Evolutionary conservation across 495 filamentous ascomycete species (phyloP), one percentile per base, ranked within the genome.

Genomic region (Neurospora africana): DNA sequence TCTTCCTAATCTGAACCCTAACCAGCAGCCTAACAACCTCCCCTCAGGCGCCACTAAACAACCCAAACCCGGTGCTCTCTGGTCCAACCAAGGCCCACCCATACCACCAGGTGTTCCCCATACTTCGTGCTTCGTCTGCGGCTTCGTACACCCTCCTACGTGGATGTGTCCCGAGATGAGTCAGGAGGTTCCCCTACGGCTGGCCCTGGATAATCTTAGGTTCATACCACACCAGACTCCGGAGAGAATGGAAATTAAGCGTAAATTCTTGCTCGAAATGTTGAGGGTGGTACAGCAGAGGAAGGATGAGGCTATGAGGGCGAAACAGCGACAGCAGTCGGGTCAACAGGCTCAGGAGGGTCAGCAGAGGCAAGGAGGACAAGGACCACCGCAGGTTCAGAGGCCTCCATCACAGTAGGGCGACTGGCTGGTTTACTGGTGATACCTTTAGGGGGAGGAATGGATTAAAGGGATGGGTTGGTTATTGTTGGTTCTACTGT

Each of bases 71-170:
- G 27, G 37, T 35, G 19, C 43, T 47, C 27, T 61, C 21, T 39
- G 30, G 13, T 7, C 37, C 27, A 33, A 40, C 37, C 53, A 69
- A 9, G 17, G 21, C 21, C 69, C 17, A 15, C n/a, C 23, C 10
- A 33, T 23, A 23, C 40, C 23, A 21, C 58, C 19, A 17, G 33
- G 44, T 70, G 68, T 41, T 39, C 72, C 35, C 58, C 71, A 27
- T 53, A 74, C 67, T 58, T 74, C 38, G 35, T 84, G 82, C 72
- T 30, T 80, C 13, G 74, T 83, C 4, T 84, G 82, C 43, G 71
- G 23, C 10, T 73, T 58, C 73, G 38, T 39, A 43, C 82, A 84
- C 71, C 71, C 77, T 5, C 30, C 33, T 9, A 69, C 38, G 15
- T 72, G 73, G 53, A 69, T 74, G 13, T 84, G 82, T 43, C 73